Base-by-base conservation (phyloP, 2,329 filamentous ascomycete species). In the Zymoseptoria pseudotritici region DNA sequence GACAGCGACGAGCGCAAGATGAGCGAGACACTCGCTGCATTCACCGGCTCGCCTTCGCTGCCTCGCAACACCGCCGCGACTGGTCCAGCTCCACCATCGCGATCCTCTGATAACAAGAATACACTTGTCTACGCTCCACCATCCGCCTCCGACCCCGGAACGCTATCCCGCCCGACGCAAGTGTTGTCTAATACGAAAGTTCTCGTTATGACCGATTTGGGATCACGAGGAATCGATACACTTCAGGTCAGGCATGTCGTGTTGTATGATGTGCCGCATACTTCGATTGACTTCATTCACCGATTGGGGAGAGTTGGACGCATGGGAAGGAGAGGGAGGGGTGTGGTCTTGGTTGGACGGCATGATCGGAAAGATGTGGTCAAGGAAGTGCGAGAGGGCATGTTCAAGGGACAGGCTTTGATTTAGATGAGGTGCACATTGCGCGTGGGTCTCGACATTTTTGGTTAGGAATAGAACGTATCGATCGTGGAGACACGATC, bases 211-310 rank as follows among this genome's bases (percentile, higher is more conserved):
- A 99, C 94, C 0, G 94, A 99, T 74, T 78, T 99, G 60, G 91
- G 90, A 4, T 96, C 91, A 5, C 80, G 94, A 66, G 94, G 94
- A 63, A 96, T 99, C 68, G 94, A 99, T 74, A 99, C 94, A 0
- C 77, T 97, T 29, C 88, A 90, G 19, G 93, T 97, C 19, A 84
- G 90, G 59, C 90, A 96, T 66, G 94, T 99, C 56, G 87, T 99
- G 58, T 78, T 99, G 24, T 97, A 96, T 74, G 91, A 99, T 72
- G 93, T 99, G n/a, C 94, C 94, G 4, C 93, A 97, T 72, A 96
- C 90, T 0, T 96, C 91, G 0, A 95, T 99, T 61, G 95, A 99
- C 75, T 99, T 99, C 70, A 97, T 99, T 70, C 95, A 99, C 75
- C 88, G 95, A 17, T 84, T 97, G 4, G 94, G 94, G 17, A 84